Conservation (phyloP, 192 early-diverging fungal species). For the Paraglomus occultum region DNA sequence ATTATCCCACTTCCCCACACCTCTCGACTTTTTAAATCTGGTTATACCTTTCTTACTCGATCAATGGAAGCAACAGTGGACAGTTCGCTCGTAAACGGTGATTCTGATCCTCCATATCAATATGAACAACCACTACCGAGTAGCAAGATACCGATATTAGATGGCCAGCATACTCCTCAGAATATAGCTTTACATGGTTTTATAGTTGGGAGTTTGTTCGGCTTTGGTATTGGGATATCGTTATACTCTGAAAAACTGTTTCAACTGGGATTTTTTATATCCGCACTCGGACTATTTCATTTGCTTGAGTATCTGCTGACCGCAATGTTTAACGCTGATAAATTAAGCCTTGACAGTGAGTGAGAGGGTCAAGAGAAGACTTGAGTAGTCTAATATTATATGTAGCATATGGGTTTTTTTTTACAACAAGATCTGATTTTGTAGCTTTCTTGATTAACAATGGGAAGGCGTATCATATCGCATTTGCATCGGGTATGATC, state of each 20-base stretch:
- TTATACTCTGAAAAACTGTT: conserved; percentile 36
- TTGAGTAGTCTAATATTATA: neutral
- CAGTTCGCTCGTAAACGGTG: too few species aligned
- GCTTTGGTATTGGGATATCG: conserved; percentile 49
- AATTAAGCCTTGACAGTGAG: conserved; percentile 71
- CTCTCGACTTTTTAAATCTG: too few species aligned
- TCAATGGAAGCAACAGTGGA: too few species aligned
- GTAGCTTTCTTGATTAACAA: conserved; percentile 76
- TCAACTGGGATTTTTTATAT: conserved; percentile 67
- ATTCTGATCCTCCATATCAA: neutral
- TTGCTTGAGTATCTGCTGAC: conserved; percentile 84
- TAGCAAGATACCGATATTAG: conserved; percentile 36
- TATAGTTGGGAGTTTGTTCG: conserved; percentile 61
- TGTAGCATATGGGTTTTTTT: neutral
- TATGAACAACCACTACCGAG: neutral
- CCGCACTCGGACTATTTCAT: conserved; percentile 74
- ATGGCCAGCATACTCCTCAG: conserved; percentile 68
- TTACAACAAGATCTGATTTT: conserved; percentile 6
- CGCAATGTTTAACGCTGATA: conserved; percentile 72
- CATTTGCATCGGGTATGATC: conserved; percentile 58
- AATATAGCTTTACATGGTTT: conserved; percentile 80
- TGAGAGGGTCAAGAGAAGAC: conserved; percentile 12
- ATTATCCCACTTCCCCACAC: too few species aligned
- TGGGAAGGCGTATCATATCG: conserved; percentile 66
- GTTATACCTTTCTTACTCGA: too few species aligned